These are phyloP conservation scores for Quercus tomentella DNA, from an alignment of 331 rosid genomes.

Conservation along the genomic window DNA sequence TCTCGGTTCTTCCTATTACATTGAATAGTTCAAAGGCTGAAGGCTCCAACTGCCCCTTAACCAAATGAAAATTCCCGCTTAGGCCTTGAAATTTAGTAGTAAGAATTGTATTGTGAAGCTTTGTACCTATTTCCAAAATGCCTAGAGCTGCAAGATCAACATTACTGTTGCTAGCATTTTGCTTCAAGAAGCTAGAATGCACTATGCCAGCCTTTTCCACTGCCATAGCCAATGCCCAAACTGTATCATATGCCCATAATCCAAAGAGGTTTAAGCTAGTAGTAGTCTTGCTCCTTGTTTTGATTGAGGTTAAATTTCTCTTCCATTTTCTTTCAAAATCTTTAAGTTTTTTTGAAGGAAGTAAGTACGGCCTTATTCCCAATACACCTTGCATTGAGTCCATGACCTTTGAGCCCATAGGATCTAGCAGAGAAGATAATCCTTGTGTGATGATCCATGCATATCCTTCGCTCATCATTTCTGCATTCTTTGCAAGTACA, in stretches of 20 bases:
- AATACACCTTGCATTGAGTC: slow-evolving; percentile 26
- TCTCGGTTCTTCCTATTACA: slow-evolving; percentile 9
- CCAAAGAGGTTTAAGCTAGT: slow-evolving; percentile 11
- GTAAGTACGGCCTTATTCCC: slow-evolving; percentile 17
- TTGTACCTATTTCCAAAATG: not conserved
- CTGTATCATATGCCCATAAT: slow-evolving; percentile 38
- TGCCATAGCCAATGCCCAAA: slow-evolving; percentile 32
- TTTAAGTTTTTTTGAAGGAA: not conserved
- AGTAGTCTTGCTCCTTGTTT: too few species aligned
- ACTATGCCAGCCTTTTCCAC: not conserved
- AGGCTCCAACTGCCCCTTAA: slow-evolving; percentile 6
- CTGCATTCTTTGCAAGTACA: slow-evolving; percentile 1
- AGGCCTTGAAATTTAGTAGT: slow-evolving; percentile 20
- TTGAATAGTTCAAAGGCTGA: slow-evolving; percentile 25
- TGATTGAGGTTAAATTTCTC: not conserved
- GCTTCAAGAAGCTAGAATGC: not conserved
- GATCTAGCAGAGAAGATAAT: slow-evolving; percentile 3
- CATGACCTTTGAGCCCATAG: not conserved
- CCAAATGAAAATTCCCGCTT: slow-evolving; percentile 18
- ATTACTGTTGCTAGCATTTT: not conserved
- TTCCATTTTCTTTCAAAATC: slow-evolving; percentile 4
- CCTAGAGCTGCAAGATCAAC: not conserved
- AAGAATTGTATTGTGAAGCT: not conserved
- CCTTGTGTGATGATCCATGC: slow-evolving; percentile 23
- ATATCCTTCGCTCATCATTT: slow-evolving; percentile 18